phyloP scores from a whole-genome alignment of 1,139 yeast species.

The Spencermartinsiella ligniputridi region DNA sequence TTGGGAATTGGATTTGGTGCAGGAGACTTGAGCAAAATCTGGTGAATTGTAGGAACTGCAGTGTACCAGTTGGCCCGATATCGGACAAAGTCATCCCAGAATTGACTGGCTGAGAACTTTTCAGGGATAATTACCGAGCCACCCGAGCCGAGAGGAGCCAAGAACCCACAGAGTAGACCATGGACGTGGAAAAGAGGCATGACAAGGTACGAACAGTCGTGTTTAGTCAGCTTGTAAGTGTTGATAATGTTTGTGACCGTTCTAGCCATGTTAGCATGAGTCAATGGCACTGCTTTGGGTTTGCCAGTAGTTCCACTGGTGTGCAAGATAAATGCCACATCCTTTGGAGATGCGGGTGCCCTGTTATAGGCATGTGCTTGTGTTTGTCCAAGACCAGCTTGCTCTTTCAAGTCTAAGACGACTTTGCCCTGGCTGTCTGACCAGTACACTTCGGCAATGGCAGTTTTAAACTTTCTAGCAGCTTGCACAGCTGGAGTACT shows the following conservation, averaged over 20 bases:
- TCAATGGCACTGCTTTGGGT: constrained; percentile 66
- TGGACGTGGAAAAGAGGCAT: constrained; percentile 76
- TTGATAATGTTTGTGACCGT: constrained; percentile 52
- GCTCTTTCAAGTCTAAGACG: constrained; percentile 24
- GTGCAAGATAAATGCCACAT: constrained; percentile 59
- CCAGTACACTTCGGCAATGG: constrained; percentile 50
- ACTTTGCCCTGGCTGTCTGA: constrained; percentile 27
- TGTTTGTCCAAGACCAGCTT: constrained; percentile 17
- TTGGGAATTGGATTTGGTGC: constrained; percentile 48
- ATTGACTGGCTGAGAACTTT: constrained; percentile 51
- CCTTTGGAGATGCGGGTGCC: constrained; percentile 37
- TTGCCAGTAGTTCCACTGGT: constrained; percentile 71
- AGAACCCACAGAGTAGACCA: constrained; percentile 58
- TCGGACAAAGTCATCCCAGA: constrained; percentile 52
- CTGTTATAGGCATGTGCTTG: constrained; percentile 6
- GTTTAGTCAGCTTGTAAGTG: constrained; percentile 47
- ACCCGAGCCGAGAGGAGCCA: constrained; percentile 56
- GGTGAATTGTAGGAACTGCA: constrained; percentile 70
- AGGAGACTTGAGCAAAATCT: constrained; percentile 50
- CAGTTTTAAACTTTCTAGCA: constrained; percentile 44
- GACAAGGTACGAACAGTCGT: constrained; percentile 55
- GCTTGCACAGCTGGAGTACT: constrained; percentile 46
- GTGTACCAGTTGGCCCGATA: constrained; percentile 61
- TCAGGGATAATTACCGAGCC: constrained; percentile 57
- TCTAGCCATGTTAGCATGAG: constrained; percentile 53